Base-by-base conservation (phyloP, 306 rosid genomes). In the Dalbergia cochinchinensis region DNA sequence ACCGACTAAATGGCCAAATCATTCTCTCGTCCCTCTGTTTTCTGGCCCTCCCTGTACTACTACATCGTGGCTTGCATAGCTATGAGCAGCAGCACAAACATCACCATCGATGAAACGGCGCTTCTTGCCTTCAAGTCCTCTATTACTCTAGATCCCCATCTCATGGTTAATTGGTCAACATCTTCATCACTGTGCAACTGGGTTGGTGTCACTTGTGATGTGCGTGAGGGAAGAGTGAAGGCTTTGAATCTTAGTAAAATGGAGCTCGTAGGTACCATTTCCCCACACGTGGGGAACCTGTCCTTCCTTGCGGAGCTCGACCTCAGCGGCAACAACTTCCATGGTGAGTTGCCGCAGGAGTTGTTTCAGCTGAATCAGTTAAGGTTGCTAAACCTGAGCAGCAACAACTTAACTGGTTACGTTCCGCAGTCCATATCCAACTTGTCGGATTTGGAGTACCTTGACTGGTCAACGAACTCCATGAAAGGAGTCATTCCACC, bases 121-220 rank as follows among this genome's bases (percentile, higher is more conserved):
- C 58, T 53, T 53, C 18, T 53, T 53, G 58, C 58, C 15, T 53
- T 53, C 58, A 53, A 53, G 19, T 53, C 58, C 58, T 53, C 58
- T 7, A 53, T 53, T n/a, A 15, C 58, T 14, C 14, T 7, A 14
- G 58, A 53, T 7, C 58, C 58, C 19, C 3, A 14, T 53, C 58
- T 4, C 19, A 53, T 53, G 14, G 14, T 48, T 13, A 48, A 48
- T 4, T 48, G 54, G 54, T 48, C 54, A 48, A 48, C 15, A 3
- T 48, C 54, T 12, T 13, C 54, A 6, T 8, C 31, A 16, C 2
- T 55, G 8, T 69, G 74, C 44, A 69, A 15, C 14, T 69, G 74
- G 74, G 42, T 50, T 48, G 74, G 74, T 69, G 74, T 69, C 61
- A 48, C 74, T 6, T 69, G 74, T 50, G 39, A 51, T 51, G 4